These are phyloP conservation scores for Diplodia sapinea DNA, from an alignment of 2,329 filamentous ascomycete species.

Conservation along the genomic window DNA sequence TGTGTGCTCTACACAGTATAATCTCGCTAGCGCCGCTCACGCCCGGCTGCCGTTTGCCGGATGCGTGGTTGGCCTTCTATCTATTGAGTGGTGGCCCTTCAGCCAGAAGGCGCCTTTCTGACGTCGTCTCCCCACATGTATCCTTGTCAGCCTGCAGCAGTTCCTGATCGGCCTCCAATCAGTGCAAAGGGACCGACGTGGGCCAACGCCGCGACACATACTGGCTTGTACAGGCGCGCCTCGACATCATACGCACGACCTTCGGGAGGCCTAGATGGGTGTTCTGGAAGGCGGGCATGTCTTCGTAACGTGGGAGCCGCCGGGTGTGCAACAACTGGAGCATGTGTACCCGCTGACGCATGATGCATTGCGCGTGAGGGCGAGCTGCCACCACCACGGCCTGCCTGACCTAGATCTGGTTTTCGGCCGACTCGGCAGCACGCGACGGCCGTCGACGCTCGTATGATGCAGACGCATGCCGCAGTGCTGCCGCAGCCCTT, in stretches of 20 bases:
- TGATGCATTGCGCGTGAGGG: neutral
- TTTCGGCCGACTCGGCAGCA: neutral
- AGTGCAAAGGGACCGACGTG: neutral
- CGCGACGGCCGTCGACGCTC: neutral
- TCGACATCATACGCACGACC: neutral
- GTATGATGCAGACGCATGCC: neutral
- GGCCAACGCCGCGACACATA: neutral
- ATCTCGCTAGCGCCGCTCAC: neutral
- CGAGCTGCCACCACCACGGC: neutral
- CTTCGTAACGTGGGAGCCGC: neutral
- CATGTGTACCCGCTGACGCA: neutral
- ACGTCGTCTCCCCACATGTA: slow-evolving; percentile 6
- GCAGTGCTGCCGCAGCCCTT: neutral
- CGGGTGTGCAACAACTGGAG: neutral
- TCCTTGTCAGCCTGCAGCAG: neutral
- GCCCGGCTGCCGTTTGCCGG: neutral
- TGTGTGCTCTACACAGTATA: neutral
- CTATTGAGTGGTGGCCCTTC: neutral
- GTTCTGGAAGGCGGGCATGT: neutral
- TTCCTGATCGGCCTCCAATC: neutral
- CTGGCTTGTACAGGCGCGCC: neutral
- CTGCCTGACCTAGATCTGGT: neutral
- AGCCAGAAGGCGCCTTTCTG: neutral
- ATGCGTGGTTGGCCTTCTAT: neutral
- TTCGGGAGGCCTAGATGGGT: neutral